Conservation (phyloP, 768 basidiomycete genomes). For the Zangia roseola region DNA sequence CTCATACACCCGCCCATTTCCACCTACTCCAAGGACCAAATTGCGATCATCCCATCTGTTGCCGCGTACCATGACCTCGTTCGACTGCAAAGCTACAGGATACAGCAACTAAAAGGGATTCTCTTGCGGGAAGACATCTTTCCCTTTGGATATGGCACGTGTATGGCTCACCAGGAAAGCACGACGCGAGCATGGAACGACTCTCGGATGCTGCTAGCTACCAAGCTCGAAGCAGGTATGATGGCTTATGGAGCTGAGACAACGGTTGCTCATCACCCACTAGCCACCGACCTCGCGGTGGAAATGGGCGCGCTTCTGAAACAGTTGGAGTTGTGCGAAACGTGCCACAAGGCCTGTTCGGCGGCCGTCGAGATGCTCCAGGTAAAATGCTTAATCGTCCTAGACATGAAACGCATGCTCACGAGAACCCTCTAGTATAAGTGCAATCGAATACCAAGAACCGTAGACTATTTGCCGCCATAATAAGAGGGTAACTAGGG, state of each 20-base stretch:
- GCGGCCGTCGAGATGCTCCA: constrained; percentile 70
- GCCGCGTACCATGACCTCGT: constrained; percentile 64
- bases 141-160: constrained; percentile 69
- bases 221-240: constrained; percentile 54
- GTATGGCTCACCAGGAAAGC: constrained; percentile 47
- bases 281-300: constrained; percentile 64
- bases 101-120: constrained; percentile 49
- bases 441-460: constrained; percentile 51
- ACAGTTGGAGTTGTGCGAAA: constrained; percentile 47
- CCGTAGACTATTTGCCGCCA: constrained; percentile 45
- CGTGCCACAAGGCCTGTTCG: constrained; percentile 57
- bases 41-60: constrained; percentile 54
- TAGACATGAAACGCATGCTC: constrained; percentile 3
- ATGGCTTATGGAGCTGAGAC: neutral
- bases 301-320: constrained; percentile 59
- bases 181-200: constrained; percentile 52
- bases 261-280: constrained; percentile 8
- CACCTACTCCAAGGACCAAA: constrained; percentile 49
- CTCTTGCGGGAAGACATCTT: constrained; percentile 63
- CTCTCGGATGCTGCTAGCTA: constrained; percentile 43
- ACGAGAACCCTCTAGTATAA: constrained; percentile 50
- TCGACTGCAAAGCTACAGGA: constrained; percentile 56
- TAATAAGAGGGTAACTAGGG: constrained; percentile 22
- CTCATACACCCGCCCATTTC: constrained; percentile 53
- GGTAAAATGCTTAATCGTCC: constrained; percentile 36